Evolutionary conservation across 495 filamentous ascomycete species (phyloP).

Genomic region (Parmelia sp.): DNA sequence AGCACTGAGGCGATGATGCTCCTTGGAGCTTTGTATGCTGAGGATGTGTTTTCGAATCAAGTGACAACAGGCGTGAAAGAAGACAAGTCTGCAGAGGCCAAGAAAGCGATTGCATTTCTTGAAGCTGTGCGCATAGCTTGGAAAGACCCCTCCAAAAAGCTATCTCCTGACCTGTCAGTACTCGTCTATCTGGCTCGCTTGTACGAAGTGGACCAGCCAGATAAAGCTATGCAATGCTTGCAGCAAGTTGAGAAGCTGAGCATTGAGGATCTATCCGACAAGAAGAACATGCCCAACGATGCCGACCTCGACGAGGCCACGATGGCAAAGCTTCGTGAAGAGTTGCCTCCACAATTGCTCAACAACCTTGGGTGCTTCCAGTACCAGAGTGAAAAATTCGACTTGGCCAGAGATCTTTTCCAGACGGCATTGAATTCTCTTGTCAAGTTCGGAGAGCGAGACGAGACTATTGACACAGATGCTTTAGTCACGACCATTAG

Average conservation of each 20-base stretch:
- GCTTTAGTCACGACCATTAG: slow-evolving; percentile 88
- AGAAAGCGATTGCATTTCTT: slow-evolving; percentile 74
- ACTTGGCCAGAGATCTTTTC: slow-evolving; percentile 76
- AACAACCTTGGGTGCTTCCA: slow-evolving; percentile 97
- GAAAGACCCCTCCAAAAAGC: slow-evolving; percentile 82
- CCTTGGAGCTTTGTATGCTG: slow-evolving; percentile 81
- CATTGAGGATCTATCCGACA: slow-evolving; percentile 59
- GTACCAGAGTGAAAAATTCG: slow-evolving; percentile 76
- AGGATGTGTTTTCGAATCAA: slow-evolving; percentile 82
- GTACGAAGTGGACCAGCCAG: slow-evolving; percentile 77
- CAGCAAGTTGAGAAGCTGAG: slow-evolving; percentile 85
- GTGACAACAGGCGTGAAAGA: slow-evolving; percentile 62
- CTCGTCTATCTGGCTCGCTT: slow-evolving; percentile 85
- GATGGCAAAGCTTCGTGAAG: slow-evolving; percentile 57
- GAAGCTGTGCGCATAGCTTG: slow-evolving; percentile 81
- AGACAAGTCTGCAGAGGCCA: slow-evolving; percentile 73
- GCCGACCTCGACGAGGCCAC: slow-evolving; percentile 53
- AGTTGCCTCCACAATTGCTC: slow-evolving; percentile 79
- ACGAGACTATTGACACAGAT: slow-evolving; percentile 66
- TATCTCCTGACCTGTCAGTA: slow-evolving; percentile 75
- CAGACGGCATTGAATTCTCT: slow-evolving; percentile 84
- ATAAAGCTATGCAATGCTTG: slow-evolving; percentile 86
- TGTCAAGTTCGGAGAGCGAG: slow-evolving; percentile 61
- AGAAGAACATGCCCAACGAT: slow-evolving; percentile 58
- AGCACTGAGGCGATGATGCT: slow-evolving; percentile 87